These are phyloP conservation scores for Hypoxylon sp. DNA, from an alignment of 2,329 filamentous ascomycete species.

Conservation along the genomic window DNA sequence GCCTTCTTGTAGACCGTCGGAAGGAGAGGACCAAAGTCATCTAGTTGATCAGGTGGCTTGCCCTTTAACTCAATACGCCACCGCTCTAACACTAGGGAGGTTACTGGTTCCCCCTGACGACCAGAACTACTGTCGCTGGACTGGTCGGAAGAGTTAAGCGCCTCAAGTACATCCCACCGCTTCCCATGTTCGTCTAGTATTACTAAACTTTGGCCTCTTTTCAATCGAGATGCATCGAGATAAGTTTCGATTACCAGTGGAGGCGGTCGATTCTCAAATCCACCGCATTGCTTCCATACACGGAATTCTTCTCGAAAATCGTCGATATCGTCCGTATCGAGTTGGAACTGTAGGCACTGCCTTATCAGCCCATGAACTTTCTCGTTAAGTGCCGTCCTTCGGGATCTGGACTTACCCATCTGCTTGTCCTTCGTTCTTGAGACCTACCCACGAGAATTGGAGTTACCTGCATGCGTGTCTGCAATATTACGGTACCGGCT, in stretches of 20 bases:
- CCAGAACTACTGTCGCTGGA: constrained; percentile 63
- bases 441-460: constrained; percentile 50
- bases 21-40: constrained; percentile 73
- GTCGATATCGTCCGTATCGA: constrained; percentile 93
- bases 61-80: constrained; percentile 89
- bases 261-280: constrained; percentile 81
- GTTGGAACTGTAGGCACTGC: constrained; percentile 80
- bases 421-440: constrained; percentile 50
- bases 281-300: constrained; percentile 84
- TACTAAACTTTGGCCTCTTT: constrained; percentile 87
- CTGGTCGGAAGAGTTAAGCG: constrained; percentile 74
- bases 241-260: constrained; percentile 92
- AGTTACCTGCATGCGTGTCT: constrained; percentile 79
- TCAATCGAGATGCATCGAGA: constrained; percentile 82
- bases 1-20: constrained; percentile 97
- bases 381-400: neutral
- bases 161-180: constrained; percentile 91
- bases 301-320: constrained; percentile 84
- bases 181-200: constrained; percentile 90
- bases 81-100: constrained; percentile 87
- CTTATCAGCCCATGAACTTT: constrained; percentile 30
- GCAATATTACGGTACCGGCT: constrained; percentile 84
- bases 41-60: constrained; percentile 60
- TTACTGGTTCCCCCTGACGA: constrained; percentile 62
- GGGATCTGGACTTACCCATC: constrained; percentile 50